Percentiles rank a stretch among this genome's conserved stretches.
Evolutionary conservation across 352 stramenopile genomes (phyloP).

Genomic region (Pythium folliculosum): DNA sequence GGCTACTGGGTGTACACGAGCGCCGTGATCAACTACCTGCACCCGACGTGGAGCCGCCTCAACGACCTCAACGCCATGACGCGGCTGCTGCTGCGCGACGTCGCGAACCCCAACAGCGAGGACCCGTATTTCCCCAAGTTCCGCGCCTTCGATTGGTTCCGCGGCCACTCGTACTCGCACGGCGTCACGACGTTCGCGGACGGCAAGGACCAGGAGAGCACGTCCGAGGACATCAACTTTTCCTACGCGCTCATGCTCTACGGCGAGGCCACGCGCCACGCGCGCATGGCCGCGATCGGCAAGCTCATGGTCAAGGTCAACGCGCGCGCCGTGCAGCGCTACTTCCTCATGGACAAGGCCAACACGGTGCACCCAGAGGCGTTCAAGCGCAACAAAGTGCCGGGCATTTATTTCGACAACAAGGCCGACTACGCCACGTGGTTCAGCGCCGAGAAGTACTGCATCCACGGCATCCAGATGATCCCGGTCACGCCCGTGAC

Average conservation of each 20-base stretch:
- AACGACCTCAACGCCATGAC: slow-evolving; percentile 61
- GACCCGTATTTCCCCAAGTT: slow-evolving; percentile 63
- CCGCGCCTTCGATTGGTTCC: slow-evolving; percentile 66
- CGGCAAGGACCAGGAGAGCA: slow-evolving; percentile 75
- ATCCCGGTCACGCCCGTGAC: slow-evolving; percentile 59
- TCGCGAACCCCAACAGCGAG: slow-evolving; percentile 41
- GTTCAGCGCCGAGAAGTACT: slow-evolving; percentile 63
- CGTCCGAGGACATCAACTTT: slow-evolving; percentile 74
- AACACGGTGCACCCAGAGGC: slow-evolving; percentile 39
- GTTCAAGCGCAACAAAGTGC: slow-evolving; percentile 76
- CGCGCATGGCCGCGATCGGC: slow-evolving; percentile 40
- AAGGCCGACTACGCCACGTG: slow-evolving; percentile 69
- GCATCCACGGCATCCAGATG: slow-evolving; percentile 83
- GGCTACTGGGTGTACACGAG: slow-evolving; percentile 58
- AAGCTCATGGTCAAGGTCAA: slow-evolving; percentile 67
- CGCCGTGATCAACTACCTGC: slow-evolving; percentile 67
- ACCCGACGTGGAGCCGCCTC: slow-evolving; percentile 59
- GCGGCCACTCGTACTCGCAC: slow-evolving; percentile 73
- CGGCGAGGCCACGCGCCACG: slow-evolving; percentile 47
- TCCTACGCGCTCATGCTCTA: slow-evolving; percentile 55
- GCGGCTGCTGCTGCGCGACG: slow-evolving; percentile 49
- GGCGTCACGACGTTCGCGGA: slow-evolving; percentile 63
- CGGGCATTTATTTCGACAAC: slow-evolving; percentile 37
- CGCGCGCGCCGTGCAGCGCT: slow-evolving; percentile 58
- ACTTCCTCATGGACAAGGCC: slow-evolving; percentile 59